Base-by-base conservation (phyloP, 2,329 filamentous ascomycete species). In the Diaporthe longicolla region DNA sequence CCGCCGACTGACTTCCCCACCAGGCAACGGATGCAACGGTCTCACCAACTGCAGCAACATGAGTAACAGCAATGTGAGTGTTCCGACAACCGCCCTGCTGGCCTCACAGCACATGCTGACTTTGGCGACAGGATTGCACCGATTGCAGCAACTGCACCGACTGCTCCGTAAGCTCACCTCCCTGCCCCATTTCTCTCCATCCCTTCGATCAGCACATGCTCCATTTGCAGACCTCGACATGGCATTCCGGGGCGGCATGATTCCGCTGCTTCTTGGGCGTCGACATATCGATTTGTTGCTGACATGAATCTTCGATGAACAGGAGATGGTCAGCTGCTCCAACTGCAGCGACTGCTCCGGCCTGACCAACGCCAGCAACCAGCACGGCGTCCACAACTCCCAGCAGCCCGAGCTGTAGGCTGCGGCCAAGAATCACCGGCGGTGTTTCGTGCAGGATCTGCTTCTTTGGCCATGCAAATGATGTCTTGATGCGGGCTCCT, bases 341-440 rank as follows among this genome's bases (percentile, higher is more conserved):
- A 75, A 75, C 24, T 75, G 73, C 65, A 75, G 29, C n/a, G 50
- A 75, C 40, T 75, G 57, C 24, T 70, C 70, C 43, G 73, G 73
- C 10, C 50, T 75, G 15, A 52, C 5, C 5, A 61, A 63, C 48
- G 52, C 24, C 58, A 72, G 69, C 59, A 72, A 74, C 43, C 50
- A 40, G 70, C 40, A 59, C 32, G 70, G 70, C 26, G 54, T 74
- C n/a, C 73, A 74, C 61, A 32, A 69, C 13, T 19, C 40, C 26
- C 54, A 48, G 24, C 40, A 68, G 59, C 21, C 19, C 32, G 54
- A 72, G 73, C 73, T 72, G 24, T 68, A 69, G 8, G 32, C 21
- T 40, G 29, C n/a, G 48, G 32, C n/a, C 6, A 29, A 8, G 13
- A n/a, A 11, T 21, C 15, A 37, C 43, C 19, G 19, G 11, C 26